phyloP scores from a whole-genome alignment of 148 eudicot species.

The Diospyros lotus region DNA sequence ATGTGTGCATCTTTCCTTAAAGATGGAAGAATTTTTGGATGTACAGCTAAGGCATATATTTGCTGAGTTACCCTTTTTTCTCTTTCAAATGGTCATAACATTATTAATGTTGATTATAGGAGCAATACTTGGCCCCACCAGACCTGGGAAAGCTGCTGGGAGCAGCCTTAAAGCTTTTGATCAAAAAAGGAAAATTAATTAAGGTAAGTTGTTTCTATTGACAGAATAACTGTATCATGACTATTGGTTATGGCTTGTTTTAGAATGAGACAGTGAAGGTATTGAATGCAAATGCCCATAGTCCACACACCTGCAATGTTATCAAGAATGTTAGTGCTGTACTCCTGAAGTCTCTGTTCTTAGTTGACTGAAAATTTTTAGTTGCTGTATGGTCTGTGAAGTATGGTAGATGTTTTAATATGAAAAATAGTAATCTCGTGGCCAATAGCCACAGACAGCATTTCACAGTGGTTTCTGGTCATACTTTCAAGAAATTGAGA shows the following conservation, averaged over 20 bases:
- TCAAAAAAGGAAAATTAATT: constrained; percentile 46
- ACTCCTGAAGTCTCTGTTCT: not conserved
- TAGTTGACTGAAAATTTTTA: not conserved
- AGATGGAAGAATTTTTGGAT: not conserved
- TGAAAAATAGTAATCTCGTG: not conserved
- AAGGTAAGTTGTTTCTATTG: constrained; percentile 48
- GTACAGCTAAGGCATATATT: not conserved
- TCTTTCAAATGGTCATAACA: not conserved
- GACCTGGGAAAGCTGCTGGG: constrained; percentile 56
- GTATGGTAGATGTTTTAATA: not conserved
- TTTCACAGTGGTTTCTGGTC: too few species aligned
- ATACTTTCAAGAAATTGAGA: too few species aligned
- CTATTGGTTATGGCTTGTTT: not conserved
- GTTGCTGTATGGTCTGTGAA: not conserved
- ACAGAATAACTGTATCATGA: not conserved
- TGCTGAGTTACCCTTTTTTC: not conserved
- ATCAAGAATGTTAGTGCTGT: not conserved
- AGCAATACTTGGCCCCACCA: constrained; percentile 60
- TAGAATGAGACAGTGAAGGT: constrained; percentile 5
- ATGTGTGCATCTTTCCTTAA: not conserved
- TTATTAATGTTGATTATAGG: constrained; percentile 38
- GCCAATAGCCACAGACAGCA: too few species aligned
- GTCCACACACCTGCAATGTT: not conserved
- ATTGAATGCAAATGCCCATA: not conserved
- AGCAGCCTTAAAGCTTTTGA: constrained; percentile 55